phyloP scores from a whole-genome alignment of 1,284 basidiomycete species.

The Ceratobasidium sp. region DNA sequence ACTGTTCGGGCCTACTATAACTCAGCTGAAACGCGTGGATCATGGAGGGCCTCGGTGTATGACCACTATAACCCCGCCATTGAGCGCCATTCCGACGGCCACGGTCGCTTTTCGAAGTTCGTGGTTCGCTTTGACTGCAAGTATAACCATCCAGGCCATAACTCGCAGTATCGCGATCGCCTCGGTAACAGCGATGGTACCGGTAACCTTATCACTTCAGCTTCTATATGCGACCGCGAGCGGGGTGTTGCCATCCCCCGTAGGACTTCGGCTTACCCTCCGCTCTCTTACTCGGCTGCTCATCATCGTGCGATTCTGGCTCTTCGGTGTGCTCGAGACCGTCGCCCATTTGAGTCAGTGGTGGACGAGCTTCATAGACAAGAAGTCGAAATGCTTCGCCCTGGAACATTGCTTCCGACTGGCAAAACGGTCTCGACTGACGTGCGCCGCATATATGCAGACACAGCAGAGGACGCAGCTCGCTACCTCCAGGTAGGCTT shows the following conservation, averaged over 20 bases:
- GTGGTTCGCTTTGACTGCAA: slow-evolving; percentile 33
- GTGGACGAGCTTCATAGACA: slow-evolving; percentile 31
- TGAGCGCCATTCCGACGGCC: slow-evolving; percentile 1
- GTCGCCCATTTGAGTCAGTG: slow-evolving; percentile 32
- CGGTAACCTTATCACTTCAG: slow-evolving; percentile 12
- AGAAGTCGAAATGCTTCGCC: slow-evolving; percentile 22
- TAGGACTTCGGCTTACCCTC: not conserved
- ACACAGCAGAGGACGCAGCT: not conserved
- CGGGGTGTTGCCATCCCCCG: not conserved
- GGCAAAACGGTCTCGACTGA: slow-evolving; percentile 1
- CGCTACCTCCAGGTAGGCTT: slow-evolving; percentile 17
- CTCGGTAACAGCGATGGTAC: slow-evolving; percentile 27
- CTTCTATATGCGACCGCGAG: not conserved
- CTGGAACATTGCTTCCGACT: slow-evolving; percentile 17
- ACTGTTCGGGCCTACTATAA: not conserved
- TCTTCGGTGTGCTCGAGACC: slow-evolving; percentile 28
- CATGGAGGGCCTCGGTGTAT: slow-evolving; percentile 19
- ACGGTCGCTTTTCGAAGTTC: not conserved
- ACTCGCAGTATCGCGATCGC: slow-evolving; percentile 4
- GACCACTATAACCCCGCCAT: slow-evolving; percentile 11
- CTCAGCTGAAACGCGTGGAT: not conserved
- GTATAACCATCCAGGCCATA: slow-evolving; percentile 18
- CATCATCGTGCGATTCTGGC: slow-evolving; percentile 7
- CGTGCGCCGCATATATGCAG: not conserved
- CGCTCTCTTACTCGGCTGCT: slow-evolving; percentile 10